Conservation (phyloP, 129 eudicot species). For the Escallonia herrerae region DNA sequence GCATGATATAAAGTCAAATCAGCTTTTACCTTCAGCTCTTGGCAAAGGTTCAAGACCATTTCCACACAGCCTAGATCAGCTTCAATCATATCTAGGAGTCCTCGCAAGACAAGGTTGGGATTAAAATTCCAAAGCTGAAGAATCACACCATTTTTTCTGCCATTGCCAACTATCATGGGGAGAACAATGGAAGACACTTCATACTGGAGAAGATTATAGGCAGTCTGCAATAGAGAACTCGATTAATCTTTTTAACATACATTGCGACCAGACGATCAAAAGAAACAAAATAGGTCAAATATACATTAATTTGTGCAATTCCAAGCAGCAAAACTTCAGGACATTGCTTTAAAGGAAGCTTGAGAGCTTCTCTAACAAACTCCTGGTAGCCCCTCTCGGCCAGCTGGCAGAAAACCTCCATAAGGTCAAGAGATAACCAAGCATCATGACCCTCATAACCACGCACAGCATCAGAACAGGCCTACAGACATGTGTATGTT, state of each 20-base stretch:
- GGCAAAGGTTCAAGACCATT: slow-evolving; percentile 67
- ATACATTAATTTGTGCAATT: slow-evolving; percentile 80
- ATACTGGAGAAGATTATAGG: slow-evolving; percentile 76
- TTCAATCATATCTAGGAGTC: slow-evolving; percentile 44
- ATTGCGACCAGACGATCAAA: too few relatives aligned
- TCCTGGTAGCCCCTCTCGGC: slow-evolving; percentile 89
- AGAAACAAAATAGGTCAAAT: slow-evolving; percentile 11
- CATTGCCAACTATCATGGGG: slow-evolving; percentile 44
- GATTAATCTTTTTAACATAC: neutral
- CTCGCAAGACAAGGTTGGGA: slow-evolving; percentile 51
- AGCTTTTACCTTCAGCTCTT: slow-evolving; percentile 70
- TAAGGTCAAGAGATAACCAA: slow-evolving; percentile 80
- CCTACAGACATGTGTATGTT: slow-evolving; percentile 33
- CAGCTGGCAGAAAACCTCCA: slow-evolving; percentile 82
- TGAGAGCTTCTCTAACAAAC: slow-evolving; percentile 60
- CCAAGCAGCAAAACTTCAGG: slow-evolving; percentile 87
- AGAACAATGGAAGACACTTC: slow-evolving; percentile 66
- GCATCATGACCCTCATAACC: slow-evolving; percentile 66
- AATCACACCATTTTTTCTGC: slow-evolving; percentile 35
- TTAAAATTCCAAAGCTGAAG: slow-evolving; percentile 75
- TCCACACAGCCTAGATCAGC: slow-evolving; percentile 41
- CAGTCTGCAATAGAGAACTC: slow-evolving; percentile 45
- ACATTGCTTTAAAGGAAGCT: slow-evolving; percentile 61
- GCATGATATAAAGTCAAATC: neutral
- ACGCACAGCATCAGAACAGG: slow-evolving; percentile 49